Evolutionary conservation across 2,329 filamentous ascomycete species (phyloP).

Genomic region (Ceratocystis alfenasii): DNA sequence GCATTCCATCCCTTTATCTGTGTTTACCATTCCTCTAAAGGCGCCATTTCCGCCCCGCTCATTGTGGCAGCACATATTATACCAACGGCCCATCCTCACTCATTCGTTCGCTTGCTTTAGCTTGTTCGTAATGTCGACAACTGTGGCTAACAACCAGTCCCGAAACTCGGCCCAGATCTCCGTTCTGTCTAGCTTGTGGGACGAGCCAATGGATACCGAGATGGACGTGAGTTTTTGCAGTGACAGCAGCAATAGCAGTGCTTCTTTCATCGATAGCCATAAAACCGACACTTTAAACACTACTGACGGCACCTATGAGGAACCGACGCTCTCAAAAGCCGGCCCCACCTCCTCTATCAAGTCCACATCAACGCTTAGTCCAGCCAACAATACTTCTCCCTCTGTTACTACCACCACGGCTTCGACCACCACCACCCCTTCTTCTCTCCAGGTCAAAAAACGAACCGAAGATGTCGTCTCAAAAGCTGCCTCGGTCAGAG

Average conservation of each 20-base stretch:
- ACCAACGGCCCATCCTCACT: neutral
- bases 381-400: too few species aligned
- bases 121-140: neutral
- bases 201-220: conserved; percentile 14
- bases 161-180: conserved; percentile 22
- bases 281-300: conserved; percentile 3
- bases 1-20: conserved; percentile 7
- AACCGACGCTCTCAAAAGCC: conserved; percentile 7
- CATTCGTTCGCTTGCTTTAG: too few species aligned
- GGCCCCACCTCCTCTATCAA: neutral
- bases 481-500: neutral
- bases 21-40: conserved; percentile 6
- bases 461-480: conserved; percentile 3
- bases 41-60: neutral
- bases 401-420: too few species aligned
- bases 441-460: conserved; percentile 3
- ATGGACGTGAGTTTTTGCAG: conserved; percentile 11
- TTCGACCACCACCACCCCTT: neutral
- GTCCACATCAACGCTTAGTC: too few species aligned
- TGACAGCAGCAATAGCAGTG: neutral
- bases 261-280: conserved; percentile 12
- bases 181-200: conserved; percentile 23
- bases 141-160: conserved; percentile 5
- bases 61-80: neutral
- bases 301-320: conserved; percentile 8